phyloP scores from a whole-genome alignment of 306 rosid genomes.

The Arachis stenosperma region DNA sequence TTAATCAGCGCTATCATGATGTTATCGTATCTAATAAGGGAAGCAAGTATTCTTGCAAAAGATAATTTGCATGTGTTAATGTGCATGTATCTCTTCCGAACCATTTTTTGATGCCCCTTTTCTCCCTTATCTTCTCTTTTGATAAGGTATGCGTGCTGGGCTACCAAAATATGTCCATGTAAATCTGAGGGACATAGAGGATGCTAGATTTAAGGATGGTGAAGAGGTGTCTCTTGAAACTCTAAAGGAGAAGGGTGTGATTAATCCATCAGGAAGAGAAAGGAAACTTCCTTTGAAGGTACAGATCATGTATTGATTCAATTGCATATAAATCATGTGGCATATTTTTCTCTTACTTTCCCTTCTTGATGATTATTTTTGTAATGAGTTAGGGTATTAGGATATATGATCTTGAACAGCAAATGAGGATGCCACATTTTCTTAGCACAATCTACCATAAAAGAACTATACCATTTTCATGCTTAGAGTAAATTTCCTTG shows the following conservation, averaged over 20 bases:
- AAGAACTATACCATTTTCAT: background rate
- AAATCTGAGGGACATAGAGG: constrained; percentile 84
- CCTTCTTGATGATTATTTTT: constrained; percentile 15
- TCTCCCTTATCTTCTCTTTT: constrained; percentile 5
- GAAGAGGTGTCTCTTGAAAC: constrained; percentile 89
- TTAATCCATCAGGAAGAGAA: constrained; percentile 95
- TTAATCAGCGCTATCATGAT: background rate
- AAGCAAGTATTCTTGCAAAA: background rate
- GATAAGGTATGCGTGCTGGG: constrained; percentile 86
- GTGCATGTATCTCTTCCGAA: constrained; percentile 11
- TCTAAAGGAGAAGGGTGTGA: constrained; percentile 73
- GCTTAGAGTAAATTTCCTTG: constrained; percentile 14
- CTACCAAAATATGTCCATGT: constrained; percentile 86
- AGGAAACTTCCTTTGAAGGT: constrained; percentile 91
- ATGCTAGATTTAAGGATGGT: constrained; percentile 81
- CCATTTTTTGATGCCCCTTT: constrained; percentile 25
- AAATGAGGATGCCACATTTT: constrained; percentile 19
- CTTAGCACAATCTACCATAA: constrained; percentile 8
- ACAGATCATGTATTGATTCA: constrained; percentile 35
- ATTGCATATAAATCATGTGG: constrained; percentile 19
- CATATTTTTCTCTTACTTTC: constrained; percentile 9
- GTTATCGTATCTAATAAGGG: background rate
- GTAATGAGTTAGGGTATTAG: constrained; percentile 14
- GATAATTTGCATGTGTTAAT: background rate
- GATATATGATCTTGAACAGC: constrained; percentile 11